Evolutionary conservation across 495 filamentous ascomycete species (phyloP).

Genomic region (Neurospora sp.): DNA sequence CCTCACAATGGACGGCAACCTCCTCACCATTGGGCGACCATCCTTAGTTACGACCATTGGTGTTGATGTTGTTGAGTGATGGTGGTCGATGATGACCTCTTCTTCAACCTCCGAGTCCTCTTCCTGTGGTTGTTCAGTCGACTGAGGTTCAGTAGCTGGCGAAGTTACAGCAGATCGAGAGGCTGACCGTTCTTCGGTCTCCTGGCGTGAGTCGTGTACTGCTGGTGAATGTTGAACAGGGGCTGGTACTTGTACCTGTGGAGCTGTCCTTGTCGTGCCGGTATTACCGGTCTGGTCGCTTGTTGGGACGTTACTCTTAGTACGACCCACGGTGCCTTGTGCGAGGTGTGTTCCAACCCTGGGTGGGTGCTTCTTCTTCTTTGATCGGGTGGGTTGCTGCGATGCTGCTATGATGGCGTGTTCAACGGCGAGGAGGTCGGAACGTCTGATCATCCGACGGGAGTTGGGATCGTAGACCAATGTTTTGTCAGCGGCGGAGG

Average conservation of each 20-base stretch:
- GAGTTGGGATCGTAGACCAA: slow-evolving; percentile 50
- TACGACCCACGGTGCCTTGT: slow-evolving; percentile 25
- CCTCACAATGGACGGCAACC: slow-evolving; percentile 52
- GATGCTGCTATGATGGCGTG: slow-evolving; percentile 34
- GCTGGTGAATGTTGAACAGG: background rate
- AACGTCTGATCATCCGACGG: slow-evolving; percentile 39
- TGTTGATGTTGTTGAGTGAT: slow-evolving; percentile 1
- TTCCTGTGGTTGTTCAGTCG: slow-evolving; percentile 6
- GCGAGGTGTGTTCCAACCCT: slow-evolving; percentile 24
- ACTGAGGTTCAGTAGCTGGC: slow-evolving; percentile 9
- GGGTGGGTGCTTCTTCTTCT: slow-evolving; percentile 37
- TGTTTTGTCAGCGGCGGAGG: slow-evolving; percentile 19
- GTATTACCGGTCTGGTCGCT: slow-evolving; percentile 27
- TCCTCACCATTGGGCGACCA: slow-evolving; percentile 21
- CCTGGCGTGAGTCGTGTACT: background rate
- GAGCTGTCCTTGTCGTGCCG: slow-evolving; percentile 7
- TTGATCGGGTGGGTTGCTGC: slow-evolving; percentile 39
- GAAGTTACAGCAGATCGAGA: slow-evolving; percentile 7
- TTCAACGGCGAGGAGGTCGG: slow-evolving; percentile 25
- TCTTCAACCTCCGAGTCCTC: background rate
- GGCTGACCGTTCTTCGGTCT: slow-evolving; percentile 7
- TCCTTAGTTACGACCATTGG: background rate
- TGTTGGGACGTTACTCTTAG: slow-evolving; percentile 16
- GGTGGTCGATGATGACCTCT: background rate
- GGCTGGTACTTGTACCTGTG: background rate